These are phyloP conservation scores for Arthromyces matolae DNA, from an alignment of 768 basidiomycete species.

Conservation along the genomic window DNA sequence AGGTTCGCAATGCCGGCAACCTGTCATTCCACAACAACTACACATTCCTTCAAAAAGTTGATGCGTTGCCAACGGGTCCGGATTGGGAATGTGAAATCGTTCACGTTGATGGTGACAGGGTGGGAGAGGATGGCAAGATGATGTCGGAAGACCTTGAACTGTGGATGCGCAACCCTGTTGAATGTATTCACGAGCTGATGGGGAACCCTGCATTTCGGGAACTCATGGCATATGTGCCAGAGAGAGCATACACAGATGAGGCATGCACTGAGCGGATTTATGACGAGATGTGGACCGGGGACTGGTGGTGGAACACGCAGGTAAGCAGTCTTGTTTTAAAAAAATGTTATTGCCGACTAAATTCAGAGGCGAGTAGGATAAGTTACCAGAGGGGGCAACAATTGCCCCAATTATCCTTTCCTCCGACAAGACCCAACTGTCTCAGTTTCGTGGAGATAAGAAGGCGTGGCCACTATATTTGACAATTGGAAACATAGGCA, in stretches of 20 bases:
- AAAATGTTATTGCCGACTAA: neutral
- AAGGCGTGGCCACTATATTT: constrained; percentile 40
- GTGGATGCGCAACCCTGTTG: constrained; percentile 25
- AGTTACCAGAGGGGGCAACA: constrained; percentile 21
- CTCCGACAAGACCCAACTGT: constrained; percentile 30
- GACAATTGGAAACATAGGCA: constrained; percentile 34
- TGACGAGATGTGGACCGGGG: constrained; percentile 21
- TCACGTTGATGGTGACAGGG: constrained; percentile 14
- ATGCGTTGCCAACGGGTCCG: constrained; percentile 21
- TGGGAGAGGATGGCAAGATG: constrained; percentile 8
- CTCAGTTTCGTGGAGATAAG: constrained; percentile 34
- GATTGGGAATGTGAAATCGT: constrained; percentile 22
- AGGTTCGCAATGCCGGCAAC: constrained; percentile 5
- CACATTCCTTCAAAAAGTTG: constrained; percentile 21
- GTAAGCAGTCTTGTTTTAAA: constrained; percentile 9
- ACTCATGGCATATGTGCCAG: constrained; percentile 24
- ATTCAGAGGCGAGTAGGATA: constrained; percentile 11
- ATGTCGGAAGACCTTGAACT: constrained; percentile 14
- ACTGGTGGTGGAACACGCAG: constrained; percentile 33
- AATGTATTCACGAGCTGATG: constrained; percentile 25
- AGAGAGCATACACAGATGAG: constrained; percentile 17
- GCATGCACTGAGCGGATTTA: constrained; percentile 9
- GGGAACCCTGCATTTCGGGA: constrained; percentile 29
- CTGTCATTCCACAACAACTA: constrained; percentile 25
- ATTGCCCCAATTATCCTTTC: constrained; percentile 35